Base-by-base conservation (phyloP, 2,329 filamentous ascomycete species). In the Colletotrichum sp. region DNA sequence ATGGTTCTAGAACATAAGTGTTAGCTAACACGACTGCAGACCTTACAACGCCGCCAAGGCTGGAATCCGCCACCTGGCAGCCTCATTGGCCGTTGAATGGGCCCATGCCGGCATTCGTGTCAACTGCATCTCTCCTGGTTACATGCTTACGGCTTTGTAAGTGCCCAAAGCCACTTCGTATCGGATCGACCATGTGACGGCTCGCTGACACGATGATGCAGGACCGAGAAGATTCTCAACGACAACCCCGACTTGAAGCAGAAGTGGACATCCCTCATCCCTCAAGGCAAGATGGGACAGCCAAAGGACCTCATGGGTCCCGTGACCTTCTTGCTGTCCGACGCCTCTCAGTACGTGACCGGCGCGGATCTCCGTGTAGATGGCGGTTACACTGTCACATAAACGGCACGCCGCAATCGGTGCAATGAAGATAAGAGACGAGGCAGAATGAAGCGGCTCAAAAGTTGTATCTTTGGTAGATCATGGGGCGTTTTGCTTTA, bases 11-110 rank as follows among this genome's bases (percentile, higher is more conserved):
- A 52, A 62, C 67, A 32, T 44, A 21, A 36, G 18, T 5, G 6
- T 34, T 49, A 8, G 49, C 75, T 69, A 71, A 55, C 26, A 34
- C 30, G 59, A 44, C 30, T 13, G 65, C 21, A 91, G 89, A 62
- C 96, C 96, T 0, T 98, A 98, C 87, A 98, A 98, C 83, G 95
- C 94, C 7, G 93, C 96, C 77, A 99, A 99, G 87, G 96, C 97
- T 44, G 97, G 95, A 13, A 94, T 99, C 62, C 91, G 96, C 77
- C 96, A 99, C 85, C 87, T 99, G 76, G 96, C 95, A 15, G 91
- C 95, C 49, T 97, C 94, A 78, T 89, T 98, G 80, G 96, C 96
- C 44, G 96, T 98, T 67, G 97, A 99, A 85, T 99, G 97, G 96
- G 96, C 96, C 0, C 90, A 93, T 79, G 92, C 93, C 49, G 93